Evolutionary conservation across 768 basidiomycete species (phyloP).

Genomic region (Kwoniella bestiolae): DNA sequence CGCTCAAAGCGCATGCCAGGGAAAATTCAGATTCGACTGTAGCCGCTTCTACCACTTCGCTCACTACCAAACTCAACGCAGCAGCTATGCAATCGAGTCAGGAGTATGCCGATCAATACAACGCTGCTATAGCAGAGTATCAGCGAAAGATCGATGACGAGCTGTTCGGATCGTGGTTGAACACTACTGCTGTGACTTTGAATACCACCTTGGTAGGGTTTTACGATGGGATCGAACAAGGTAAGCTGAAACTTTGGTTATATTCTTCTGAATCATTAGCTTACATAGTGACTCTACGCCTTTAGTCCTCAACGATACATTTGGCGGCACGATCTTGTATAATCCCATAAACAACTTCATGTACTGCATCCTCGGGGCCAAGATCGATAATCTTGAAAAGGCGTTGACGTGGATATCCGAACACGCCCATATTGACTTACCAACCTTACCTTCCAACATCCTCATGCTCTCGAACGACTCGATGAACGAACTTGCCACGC

Average conservation of each 20-base stretch:
- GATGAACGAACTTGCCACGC: slow-evolving; percentile 74
- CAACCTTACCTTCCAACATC: slow-evolving; percentile 72
- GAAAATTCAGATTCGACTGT: slow-evolving; percentile 67
- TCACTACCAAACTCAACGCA: slow-evolving; percentile 67
- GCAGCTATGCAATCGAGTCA: slow-evolving; percentile 82
- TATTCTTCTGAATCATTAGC: not conserved
- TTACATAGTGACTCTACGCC: not conserved
- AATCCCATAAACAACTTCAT: slow-evolving; percentile 82
- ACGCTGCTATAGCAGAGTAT: slow-evolving; percentile 69
- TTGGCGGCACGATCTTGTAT: slow-evolving; percentile 82
- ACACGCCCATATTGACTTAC: slow-evolving; percentile 79
- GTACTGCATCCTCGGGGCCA: slow-evolving; percentile 86
- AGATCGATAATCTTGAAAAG: slow-evolving; percentile 81
- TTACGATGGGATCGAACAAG: slow-evolving; percentile 78
- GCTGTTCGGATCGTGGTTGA: slow-evolving; percentile 88
- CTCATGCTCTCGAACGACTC: slow-evolving; percentile 75
- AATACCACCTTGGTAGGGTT: slow-evolving; percentile 85
- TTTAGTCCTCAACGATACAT: slow-evolving; percentile 62
- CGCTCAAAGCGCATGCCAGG: slow-evolving; percentile 72
- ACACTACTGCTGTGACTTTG: slow-evolving; percentile 81
- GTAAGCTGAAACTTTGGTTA: slow-evolving; percentile 61
- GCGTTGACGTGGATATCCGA: slow-evolving; percentile 90
- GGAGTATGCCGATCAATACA: slow-evolving; percentile 76
- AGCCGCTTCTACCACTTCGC: slow-evolving; percentile 60
- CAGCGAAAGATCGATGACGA: slow-evolving; percentile 82